Base-by-base conservation (phyloP, 306 rosid species). In the Cucumis hystrix region DNA sequence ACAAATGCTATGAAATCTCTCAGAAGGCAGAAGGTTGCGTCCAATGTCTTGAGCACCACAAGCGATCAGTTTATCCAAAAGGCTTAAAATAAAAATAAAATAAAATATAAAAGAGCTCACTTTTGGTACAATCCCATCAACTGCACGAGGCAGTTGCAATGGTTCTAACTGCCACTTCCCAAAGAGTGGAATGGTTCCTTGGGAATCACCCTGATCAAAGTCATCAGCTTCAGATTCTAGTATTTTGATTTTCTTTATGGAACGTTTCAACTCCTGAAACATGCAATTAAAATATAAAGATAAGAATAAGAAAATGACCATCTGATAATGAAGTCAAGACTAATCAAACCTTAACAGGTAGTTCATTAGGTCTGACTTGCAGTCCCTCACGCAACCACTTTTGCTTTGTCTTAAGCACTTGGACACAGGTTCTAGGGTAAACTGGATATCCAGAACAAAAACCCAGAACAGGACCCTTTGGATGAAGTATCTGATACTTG, bases 131-230 rank as follows among this genome's bases (percentile, higher is more conserved):
- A 83, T 83, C 60, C 97, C 97, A 78, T 92, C 78, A 72, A 88
- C 87, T 52, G 98, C 98, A 78, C 52, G 92, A 81, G 96, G 97
- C 81, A 94, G 84, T 82, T 84, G 78, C 74, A 94, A 80, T 17
- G 95, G 93, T 84, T 94, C 96, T 69, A 92, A 79, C 75, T 94
- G 98, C 98, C 98, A 94, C 83, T 80, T 89, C 83, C 97, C 98
- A 75, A 87, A 92, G 77, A 92, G 97, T 83, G 86, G 79, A 41
- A 83, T 78, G 79, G 83, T 80, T 82, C 79, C 91, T 84, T 79
- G 83, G 10, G 86, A 86, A 78, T 84, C 89, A 70, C 47, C 74
- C 79, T 82, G 82, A 45, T 69, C 93, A 79, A 15, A 54, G 79
- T 84, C 89, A 80, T 89, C 91, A 13, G 85, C 88, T 83, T 86